Percentiles rank a stretch among this genome's conserved stretches.
These are phyloP conservation scores for Stemphylium beticola DNA, from an alignment of 2,329 filamentous ascomycete genomes.

Conservation along the genomic window DNA sequence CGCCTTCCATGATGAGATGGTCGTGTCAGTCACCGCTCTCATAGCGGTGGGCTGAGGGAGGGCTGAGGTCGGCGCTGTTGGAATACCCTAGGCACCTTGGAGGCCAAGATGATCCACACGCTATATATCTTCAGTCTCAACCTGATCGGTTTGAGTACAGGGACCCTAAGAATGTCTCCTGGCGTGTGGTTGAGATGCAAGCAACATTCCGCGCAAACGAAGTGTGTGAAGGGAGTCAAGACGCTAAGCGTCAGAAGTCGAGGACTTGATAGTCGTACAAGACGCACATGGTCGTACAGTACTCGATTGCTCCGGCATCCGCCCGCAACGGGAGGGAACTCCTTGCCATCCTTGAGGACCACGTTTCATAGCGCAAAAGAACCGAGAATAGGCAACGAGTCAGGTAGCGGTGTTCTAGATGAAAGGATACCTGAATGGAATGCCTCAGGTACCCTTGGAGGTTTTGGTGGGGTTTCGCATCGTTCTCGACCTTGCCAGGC, in stretches of 20 bases:
- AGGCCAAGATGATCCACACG: not conserved
- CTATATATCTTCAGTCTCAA: slow-evolving; percentile 1
- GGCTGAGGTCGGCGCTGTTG: slow-evolving; percentile 1
- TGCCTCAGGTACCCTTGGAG: slow-evolving; percentile 1
- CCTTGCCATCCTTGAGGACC: slow-evolving; percentile 15
- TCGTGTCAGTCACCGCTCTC: slow-evolving; percentile 24
- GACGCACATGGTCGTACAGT: slow-evolving; percentile 22
- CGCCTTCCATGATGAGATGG: slow-evolving; percentile 20
- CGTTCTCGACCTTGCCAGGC: not conserved
- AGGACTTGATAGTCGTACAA: slow-evolving; percentile 15
- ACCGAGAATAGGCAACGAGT: slow-evolving; percentile 25
- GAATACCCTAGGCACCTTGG: not conserved
- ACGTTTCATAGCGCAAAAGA: slow-evolving; percentile 22
- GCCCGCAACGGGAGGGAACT: slow-evolving; percentile 20
- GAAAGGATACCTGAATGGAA: slow-evolving; percentile 16
- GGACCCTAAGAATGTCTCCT: not conserved
- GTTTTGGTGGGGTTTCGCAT: slow-evolving; percentile 7
- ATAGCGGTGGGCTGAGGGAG: not conserved
- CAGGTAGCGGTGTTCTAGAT: slow-evolving; percentile 34
- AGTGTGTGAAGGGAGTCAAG: not conserved
- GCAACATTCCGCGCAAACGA: slow-evolving; percentile 4
- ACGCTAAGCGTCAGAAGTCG: slow-evolving; percentile 15
- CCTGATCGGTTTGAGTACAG: not conserved
- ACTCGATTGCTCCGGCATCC: slow-evolving; percentile 18
- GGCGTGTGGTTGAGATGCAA: slow-evolving; percentile 1